phyloP scores from a whole-genome alignment of 177 flowering plant genomes.

The Vitis hybrid region DNA sequence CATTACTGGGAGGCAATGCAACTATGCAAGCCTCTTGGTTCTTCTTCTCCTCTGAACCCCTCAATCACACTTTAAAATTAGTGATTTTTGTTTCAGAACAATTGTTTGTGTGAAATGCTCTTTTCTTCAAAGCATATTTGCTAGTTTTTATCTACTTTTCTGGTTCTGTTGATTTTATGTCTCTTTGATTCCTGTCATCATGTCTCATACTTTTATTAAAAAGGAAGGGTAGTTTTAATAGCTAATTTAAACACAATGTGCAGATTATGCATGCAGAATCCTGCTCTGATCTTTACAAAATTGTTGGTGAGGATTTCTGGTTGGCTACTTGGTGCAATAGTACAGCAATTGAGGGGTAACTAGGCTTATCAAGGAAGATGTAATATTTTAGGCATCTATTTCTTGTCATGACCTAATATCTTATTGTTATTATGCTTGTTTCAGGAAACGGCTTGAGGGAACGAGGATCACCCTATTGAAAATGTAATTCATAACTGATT shows the following conservation, averaged over 20 bases:
- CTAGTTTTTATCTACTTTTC: not conserved
- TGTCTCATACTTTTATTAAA: not conserved
- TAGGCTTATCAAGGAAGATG: conserved; percentile 6
- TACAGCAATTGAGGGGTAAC: conserved; percentile 83
- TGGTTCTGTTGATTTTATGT: not conserved
- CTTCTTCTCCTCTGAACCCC: too few relatives aligned
- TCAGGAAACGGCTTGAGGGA: conserved; percentile 92
- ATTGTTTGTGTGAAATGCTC: too few relatives aligned
- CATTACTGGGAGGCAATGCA: too few relatives aligned
- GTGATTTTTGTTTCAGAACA: too few relatives aligned
- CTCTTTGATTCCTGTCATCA: not conserved
- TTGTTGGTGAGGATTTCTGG: conserved; percentile 93
- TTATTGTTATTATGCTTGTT: conserved; percentile 20
- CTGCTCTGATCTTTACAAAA: conserved; percentile 71
- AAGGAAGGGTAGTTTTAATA: too few relatives aligned
- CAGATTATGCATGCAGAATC: conserved; percentile 74
- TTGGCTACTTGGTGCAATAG: conserved; percentile 88
- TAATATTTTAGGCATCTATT: not conserved
- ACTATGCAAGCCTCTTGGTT: too few relatives aligned
- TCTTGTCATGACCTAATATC: conserved; percentile 10
- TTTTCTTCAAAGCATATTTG: too few relatives aligned
- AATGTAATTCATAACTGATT: conserved; percentile 37
- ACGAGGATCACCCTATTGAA: conserved; percentile 85
- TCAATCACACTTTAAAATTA: too few relatives aligned
- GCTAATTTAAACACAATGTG: conserved; percentile 6